Evolutionary conservation across 2,329 filamentous ascomycete species (phyloP), one percentile per base, ranked within the genome.

Genomic region (Akanthomyces dipterigenus): DNA sequence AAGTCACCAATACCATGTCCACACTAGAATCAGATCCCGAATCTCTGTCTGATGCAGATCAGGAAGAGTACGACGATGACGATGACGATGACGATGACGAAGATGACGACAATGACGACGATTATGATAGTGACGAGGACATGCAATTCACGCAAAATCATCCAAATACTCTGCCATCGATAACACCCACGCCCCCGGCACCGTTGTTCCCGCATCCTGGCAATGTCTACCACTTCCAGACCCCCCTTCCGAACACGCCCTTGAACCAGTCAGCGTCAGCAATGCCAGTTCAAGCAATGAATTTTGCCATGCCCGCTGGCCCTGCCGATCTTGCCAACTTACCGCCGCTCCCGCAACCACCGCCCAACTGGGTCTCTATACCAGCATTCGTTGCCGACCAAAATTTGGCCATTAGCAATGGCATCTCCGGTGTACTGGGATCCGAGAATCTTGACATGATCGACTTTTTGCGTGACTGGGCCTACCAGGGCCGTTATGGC

Each of bases 401-500:
- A 34, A 43, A 34, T n/a, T 16, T 55, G 42, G 40, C 46, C 38
- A 62, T 71, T 14, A 74, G 71, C 55, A 72, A 73, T 34, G 70
- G 71, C 5, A 75, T 73, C 48, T 72, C 72, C 45, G 67, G 67
- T 28, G 71, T 75, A 18, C 73, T 83, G 34, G 77, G 77, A 11
- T 79, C 80, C 14, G 75, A 76, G 59, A 86, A 86, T 66, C 72
- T 77, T 40, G 76, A 76, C 49, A 71, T 84, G 31, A 64, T 74
- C 34, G 76, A 81, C 42, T 85, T 85, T 65, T 72, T 86, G 36
- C 72, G 75, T 42, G 68, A 73, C 40, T 86, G 83, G 83, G 73
- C 76, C 24, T 70, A 72, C 55, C 70, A 73, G 42, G 68, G 67
- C 43, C 69, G 67, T 31, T 64, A 28, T 22, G 62, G 65, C 64